Evolutionary conservation across 2,329 filamentous ascomycete species (phyloP), one percentile per base, ranked within the genome.

Genomic region (Westerdykella aurantiaca): DNA sequence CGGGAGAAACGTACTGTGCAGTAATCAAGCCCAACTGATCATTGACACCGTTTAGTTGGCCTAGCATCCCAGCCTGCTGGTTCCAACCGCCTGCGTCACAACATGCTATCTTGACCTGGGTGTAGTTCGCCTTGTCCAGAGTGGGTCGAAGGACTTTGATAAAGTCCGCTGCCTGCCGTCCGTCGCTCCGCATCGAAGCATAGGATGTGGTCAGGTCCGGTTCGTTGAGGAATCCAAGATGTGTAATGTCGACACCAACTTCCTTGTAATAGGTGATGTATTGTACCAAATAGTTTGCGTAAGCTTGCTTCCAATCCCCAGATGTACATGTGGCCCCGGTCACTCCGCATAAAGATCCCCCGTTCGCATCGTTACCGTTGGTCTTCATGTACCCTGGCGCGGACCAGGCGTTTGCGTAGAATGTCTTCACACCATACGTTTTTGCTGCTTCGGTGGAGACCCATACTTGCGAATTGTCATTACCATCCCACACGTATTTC

Each of bases 361-460:
- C 71, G 48, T 72, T 66, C 31, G 58, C 63, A 37, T 75, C 68
- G 43, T 70, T 66, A 13, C 60, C 58, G 46, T 75, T 75, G 2
- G 69, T 76, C 59, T 76, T 76, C 74, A 77, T 77, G 52, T 70
- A 76, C 0, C 71, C 72, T 1, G 72, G 73, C 1, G 73, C 73
- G 34, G 65, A 70, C 74, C 74, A 77, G 1, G 74, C 72, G 54
- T 77, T 69, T 4, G 70, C 71, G 47, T 75, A 74, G 37, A 76
- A 64, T 2, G 60, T 69, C 33, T 58, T 76, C 4, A 75, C 63
- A 3, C 71, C 70, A 42, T 72, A 70, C 4, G 51, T 59, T 31
- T 57, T 56, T 6, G 61, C 55, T 6, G 76, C 76, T 56, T 77
- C 66, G 51, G 77, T 68, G 3, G 70, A 69, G 21, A 80, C 66